Evolutionary conservation across 345 rosid genomes (phyloP).

Genomic region (Salix purpurea): DNA sequence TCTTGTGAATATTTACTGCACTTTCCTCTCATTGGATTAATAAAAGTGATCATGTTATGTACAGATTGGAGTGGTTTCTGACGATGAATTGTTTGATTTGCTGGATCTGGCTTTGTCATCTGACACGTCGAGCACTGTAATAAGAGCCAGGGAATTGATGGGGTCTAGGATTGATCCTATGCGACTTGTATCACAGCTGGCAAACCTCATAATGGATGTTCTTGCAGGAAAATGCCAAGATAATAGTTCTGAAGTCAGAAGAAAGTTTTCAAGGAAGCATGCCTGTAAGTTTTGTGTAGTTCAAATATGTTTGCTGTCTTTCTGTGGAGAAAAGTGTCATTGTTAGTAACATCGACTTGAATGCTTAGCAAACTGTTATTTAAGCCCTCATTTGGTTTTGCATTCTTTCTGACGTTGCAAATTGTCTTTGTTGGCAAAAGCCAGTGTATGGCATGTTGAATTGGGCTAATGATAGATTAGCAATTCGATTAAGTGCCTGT

Average conservation of each 20-base stretch:
- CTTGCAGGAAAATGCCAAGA: conserved; percentile 68
- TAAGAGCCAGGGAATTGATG: conserved; percentile 90
- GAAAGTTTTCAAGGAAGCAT: conserved; percentile 52
- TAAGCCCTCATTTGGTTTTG: background rate
- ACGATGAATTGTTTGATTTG: conserved; percentile 86
- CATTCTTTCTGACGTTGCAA: background rate
- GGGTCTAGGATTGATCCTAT: conserved; percentile 89
- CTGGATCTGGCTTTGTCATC: conserved; percentile 90
- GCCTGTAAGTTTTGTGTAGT: conserved; percentile 42
- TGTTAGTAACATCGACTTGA: background rate
- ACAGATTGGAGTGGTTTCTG: conserved; percentile 92
- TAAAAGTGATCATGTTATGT: conserved; percentile 15
- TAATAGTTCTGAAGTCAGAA: conserved; percentile 54
- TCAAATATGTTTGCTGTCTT: background rate
- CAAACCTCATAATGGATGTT: conserved; percentile 86
- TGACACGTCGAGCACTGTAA: conserved; percentile 87
- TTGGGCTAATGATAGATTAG: background rate
- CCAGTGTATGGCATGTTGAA: background rate
- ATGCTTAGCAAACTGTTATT: background rate
- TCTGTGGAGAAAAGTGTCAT: background rate
- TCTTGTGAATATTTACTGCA: background rate
- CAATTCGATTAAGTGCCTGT: background rate
- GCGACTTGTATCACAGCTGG: conserved; percentile 88
- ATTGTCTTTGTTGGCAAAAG: background rate
- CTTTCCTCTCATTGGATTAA: background rate